Percentiles rank a stretch among this genome's conserved stretches.
Conservation (phyloP, 1,139 yeast species). For the Saccharomyces hybrid region DNA sequence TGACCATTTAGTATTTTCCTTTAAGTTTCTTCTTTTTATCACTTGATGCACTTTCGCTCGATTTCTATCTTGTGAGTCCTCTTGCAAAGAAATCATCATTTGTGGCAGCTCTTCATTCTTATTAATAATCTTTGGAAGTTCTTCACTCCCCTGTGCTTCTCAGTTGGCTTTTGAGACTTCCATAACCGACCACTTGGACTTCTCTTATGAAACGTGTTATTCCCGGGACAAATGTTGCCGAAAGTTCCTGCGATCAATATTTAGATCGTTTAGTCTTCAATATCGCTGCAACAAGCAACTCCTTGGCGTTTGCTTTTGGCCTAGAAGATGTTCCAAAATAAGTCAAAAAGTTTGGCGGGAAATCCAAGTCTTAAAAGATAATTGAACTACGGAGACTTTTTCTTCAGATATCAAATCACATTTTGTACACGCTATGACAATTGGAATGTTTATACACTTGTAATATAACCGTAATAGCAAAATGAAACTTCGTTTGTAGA, state of each 20-base stretch:
- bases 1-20: not conserved
- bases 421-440: conserved; percentile 23
- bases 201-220: not conserved
- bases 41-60: not conserved
- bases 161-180: not conserved
- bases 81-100: not conserved
- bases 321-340: conserved; percentile 25
- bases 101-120: not conserved
- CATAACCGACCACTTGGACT: not conserved
- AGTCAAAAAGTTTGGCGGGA: conserved; percentile 11
- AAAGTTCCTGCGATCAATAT: conserved; percentile 2
- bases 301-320: conserved; percentile 14
- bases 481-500: conserved; percentile 19
- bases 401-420: conserved; percentile 15
- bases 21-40: not conserved
- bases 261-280: conserved; percentile 15
- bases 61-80: not conserved
- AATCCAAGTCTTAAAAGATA: conserved; percentile 10
- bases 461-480: conserved; percentile 10
- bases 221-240: not conserved
- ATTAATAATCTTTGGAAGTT: not conserved
- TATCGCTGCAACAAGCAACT: conserved; percentile 11
- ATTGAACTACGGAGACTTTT: conserved; percentile 8
- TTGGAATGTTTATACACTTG: conserved; percentile 14
- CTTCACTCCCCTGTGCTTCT: not conserved